phyloP scores from a whole-genome alignment of 495 filamentous ascomycete species.

The Ascobolus immersus region DNA sequence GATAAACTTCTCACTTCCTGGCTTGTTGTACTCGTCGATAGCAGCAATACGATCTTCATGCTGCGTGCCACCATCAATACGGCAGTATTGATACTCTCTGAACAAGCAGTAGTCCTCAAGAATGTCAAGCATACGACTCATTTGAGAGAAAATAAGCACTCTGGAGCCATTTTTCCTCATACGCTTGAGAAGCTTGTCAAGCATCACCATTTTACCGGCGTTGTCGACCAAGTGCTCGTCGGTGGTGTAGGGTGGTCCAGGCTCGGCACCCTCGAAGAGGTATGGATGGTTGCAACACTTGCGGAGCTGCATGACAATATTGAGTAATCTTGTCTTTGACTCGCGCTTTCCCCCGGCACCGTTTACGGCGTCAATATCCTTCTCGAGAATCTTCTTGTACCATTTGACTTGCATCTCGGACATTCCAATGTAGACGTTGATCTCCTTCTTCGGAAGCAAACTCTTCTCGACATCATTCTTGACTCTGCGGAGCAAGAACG shows the following conservation, averaged over 20 bases:
- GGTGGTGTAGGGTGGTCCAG: slow-evolving; percentile 90
- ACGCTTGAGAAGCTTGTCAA: slow-evolving; percentile 71
- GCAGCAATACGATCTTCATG: slow-evolving; percentile 94
- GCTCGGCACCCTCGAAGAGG: slow-evolving; percentile 92
- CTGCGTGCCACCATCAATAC: slow-evolving; percentile 90
- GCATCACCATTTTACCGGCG: slow-evolving; percentile 88
- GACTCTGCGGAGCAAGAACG: slow-evolving; percentile 84
- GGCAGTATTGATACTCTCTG: slow-evolving; percentile 79
- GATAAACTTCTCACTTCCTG: slow-evolving; percentile 83
- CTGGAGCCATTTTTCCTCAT: slow-evolving; percentile 69
- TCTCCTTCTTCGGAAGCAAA: slow-evolving; percentile 84
- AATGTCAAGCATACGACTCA: slow-evolving; percentile 93
- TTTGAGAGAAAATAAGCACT: slow-evolving; percentile 96
- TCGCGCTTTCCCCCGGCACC: slow-evolving; percentile 88
- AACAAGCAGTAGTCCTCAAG: slow-evolving; percentile 97
- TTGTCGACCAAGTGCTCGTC: slow-evolving; percentile 90
- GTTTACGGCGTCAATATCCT: slow-evolving; percentile 97
- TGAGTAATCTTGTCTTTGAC: slow-evolving; percentile 95
- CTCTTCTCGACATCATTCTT: slow-evolving; percentile 99
- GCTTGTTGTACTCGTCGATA: slow-evolving; percentile 95
- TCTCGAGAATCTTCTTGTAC: slow-evolving; percentile 97
- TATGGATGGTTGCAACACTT: slow-evolving; percentile 99
- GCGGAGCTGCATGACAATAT: slow-evolving; percentile 98
- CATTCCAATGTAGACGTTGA: slow-evolving; percentile 96
- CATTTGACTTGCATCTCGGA: slow-evolving; percentile 97